Percentiles rank a stretch among this genome's conserved stretches.
These are phyloP conservation scores for Fraxinus floribunda DNA, from an alignment of 305 asterid species.

Conservation along the genomic window DNA sequence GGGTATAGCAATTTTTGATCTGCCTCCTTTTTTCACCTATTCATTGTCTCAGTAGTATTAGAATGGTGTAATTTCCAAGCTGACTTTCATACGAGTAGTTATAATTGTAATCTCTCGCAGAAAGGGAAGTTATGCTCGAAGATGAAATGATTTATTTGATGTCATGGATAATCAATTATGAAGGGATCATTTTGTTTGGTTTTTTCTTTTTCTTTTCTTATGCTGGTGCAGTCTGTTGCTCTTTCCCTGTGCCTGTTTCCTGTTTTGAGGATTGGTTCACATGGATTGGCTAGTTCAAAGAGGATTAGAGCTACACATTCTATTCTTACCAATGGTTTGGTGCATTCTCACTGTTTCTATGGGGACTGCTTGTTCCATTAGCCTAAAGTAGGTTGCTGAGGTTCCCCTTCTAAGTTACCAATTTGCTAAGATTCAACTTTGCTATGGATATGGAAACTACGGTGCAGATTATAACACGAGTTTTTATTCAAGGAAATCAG, in stretches of 20 bases:
- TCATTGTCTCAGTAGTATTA: background rate
- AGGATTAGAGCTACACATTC: background rate
- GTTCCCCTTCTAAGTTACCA: too few species aligned
- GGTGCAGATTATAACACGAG: too few species aligned
- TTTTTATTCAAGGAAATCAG: too few species aligned
- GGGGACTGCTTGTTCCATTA: too few species aligned
- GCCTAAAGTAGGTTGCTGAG: too few species aligned
- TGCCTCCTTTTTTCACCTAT: constrained; percentile 12
- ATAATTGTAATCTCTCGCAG: background rate
- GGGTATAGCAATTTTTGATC: constrained; percentile 23
- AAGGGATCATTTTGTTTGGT: too few species aligned
- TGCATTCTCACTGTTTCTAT: background rate
- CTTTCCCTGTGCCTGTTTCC: background rate
- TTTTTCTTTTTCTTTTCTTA: background rate
- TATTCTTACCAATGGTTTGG: background rate
- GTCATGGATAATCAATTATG: too few species aligned
- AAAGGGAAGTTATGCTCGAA: background rate
- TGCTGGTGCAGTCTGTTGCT: background rate
- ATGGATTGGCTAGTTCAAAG: background rate
- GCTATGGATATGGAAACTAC: too few species aligned
- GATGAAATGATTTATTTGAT: background rate
- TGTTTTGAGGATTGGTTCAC: background rate
- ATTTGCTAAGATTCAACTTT: too few species aligned
- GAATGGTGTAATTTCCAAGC: background rate
- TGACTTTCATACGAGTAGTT: background rate